Conservation (phyloP, 306 rosid genomes). For the Aeschynomene evenia region DNA sequence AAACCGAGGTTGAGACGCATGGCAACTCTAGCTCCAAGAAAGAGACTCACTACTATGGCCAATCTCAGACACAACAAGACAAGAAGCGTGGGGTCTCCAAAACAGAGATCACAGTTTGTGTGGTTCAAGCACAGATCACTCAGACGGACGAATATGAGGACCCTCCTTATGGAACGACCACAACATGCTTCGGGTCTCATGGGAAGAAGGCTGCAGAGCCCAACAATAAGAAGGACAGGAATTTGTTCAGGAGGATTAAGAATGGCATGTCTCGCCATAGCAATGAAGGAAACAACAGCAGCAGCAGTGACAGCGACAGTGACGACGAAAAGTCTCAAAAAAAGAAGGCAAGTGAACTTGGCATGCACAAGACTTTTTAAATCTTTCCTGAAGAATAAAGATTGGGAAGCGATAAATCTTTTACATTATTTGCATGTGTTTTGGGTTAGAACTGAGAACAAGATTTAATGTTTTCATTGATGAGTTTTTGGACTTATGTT, state of each 20-base stretch:
- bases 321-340: conserved; percentile 29
- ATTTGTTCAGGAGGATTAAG: conserved; percentile 43
- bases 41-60: conserved; percentile 32
- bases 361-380: background rate
- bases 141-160: conserved; percentile 7
- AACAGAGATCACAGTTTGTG: conserved; percentile 35
- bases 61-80: conserved; percentile 36
- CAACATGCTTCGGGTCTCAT: conserved; percentile 35
- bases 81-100: conserved; percentile 32
- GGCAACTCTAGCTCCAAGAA: conserved; percentile 27
- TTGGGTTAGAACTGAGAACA: conserved; percentile 2
- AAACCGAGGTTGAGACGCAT: conserved; percentile 33
- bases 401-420: too few relatives aligned
- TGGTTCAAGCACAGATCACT: conserved; percentile 41
- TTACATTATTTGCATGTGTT: background rate
- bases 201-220: conserved; percentile 28
- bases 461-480: background rate
- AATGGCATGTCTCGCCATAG: conserved; percentile 36
- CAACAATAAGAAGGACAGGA: conserved; percentile 37
- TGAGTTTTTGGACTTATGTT: background rate
- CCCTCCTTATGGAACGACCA: conserved; percentile 29
- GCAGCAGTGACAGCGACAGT: conserved; percentile 34
- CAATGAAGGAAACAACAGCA: conserved; percentile 4
- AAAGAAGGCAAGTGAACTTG: conserved; percentile 14
- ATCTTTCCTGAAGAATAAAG: too few relatives aligned